Base-by-base conservation (phyloP, 2,329 filamentous ascomycete genomes). In the Ophiocordyceps sinensis region DNA sequence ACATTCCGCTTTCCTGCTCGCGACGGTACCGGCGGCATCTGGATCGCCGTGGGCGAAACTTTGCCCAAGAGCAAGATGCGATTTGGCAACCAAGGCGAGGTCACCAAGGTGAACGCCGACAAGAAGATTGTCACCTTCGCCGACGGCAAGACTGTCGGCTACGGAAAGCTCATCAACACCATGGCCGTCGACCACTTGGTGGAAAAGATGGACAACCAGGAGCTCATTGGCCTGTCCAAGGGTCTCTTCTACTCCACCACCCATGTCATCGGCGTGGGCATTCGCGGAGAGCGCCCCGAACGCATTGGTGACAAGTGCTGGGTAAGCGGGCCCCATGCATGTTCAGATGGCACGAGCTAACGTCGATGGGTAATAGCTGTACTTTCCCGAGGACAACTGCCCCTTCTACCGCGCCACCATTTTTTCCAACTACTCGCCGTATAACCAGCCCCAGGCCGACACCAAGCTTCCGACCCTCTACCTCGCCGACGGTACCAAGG, bases 221-320 rank as follows among this genome's bases (percentile, higher is more conserved):
- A 94, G 66, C 75, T 96, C 49, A 69, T 87, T 49, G 73, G 68
- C 49, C 74, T 94, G 52, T 85, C 80, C 71, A 94, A 94, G 75
- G 82, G 80, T 46, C 80, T 98, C 43, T 96, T 81, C 77, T 98
- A 93, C 75, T 95, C 88, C 41, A 88, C 84, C 53, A 98, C 91
- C 43, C 91, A 98, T 67, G 89, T 98, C 56, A 83, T 98, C 53
- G 91, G 91, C 65, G 85, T 98, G 48, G 91, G 91, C 67, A 74
- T 98, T 57, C 86, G 91, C 59, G 91, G 91, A 50, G 75, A 73
- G 56, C 85, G 91, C 51, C 91, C 91, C 32, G 87, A 94, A 64
- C 83, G 86, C 59, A 98, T 98, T 53, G 91, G 91, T 50, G 91
- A 98, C 72, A 98, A 96, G 77, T 98, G 91, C 79, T 98, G 91